Percentiles rank a stretch among this genome's conserved stretches.
Conservation (phyloP, 345 rosid genomes). For the Sonneratia caseolaris region DNA sequence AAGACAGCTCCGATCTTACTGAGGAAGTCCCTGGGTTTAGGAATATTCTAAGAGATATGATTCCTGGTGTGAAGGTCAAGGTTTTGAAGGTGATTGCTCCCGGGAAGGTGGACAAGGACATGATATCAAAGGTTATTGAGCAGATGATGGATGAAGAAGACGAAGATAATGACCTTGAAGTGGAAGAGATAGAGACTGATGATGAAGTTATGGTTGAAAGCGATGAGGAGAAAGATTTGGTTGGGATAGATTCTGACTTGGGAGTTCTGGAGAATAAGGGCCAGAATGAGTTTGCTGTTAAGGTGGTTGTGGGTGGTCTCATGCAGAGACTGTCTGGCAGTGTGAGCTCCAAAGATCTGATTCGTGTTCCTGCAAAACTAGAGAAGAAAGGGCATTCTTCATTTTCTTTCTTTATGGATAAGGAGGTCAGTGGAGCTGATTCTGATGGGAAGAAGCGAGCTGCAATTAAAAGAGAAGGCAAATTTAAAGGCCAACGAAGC, state of each 20-base stretch:
- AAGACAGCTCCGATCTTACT: constrained; percentile 60
- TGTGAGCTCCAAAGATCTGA: constrained; percentile 37
- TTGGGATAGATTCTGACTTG: constrained; percentile 37
- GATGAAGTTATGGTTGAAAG: constrained; percentile 47
- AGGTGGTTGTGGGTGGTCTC: constrained; percentile 71
- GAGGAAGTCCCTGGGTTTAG: constrained; percentile 67
- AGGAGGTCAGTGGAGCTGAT: constrained; percentile 33
- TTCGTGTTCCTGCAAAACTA: constrained; percentile 71
- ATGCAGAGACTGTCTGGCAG: constrained; percentile 47
- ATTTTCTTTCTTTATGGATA: constrained; percentile 68
- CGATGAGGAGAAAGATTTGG: constrained; percentile 41
- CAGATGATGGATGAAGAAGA: constrained; percentile 71
- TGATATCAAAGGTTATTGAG: constrained; percentile 77
- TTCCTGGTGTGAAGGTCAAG: constrained; percentile 81
- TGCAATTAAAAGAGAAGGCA: constrained; percentile 41
- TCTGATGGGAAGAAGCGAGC: constrained; percentile 34
- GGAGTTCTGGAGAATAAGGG: constrained; percentile 46
- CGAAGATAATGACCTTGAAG: constrained; percentile 52
- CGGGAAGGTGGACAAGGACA: constrained; percentile 68
- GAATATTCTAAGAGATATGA: constrained; percentile 68
- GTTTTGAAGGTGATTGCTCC: constrained; percentile 74
- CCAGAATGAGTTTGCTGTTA: constrained; percentile 56
- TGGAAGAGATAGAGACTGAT: constrained; percentile 48
- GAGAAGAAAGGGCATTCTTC: constrained; percentile 43
- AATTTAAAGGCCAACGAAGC: constrained; percentile 51